These are phyloP conservation scores for Misopates orontium DNA, from an alignment of 257 asterid species.

Conservation along the genomic window DNA sequence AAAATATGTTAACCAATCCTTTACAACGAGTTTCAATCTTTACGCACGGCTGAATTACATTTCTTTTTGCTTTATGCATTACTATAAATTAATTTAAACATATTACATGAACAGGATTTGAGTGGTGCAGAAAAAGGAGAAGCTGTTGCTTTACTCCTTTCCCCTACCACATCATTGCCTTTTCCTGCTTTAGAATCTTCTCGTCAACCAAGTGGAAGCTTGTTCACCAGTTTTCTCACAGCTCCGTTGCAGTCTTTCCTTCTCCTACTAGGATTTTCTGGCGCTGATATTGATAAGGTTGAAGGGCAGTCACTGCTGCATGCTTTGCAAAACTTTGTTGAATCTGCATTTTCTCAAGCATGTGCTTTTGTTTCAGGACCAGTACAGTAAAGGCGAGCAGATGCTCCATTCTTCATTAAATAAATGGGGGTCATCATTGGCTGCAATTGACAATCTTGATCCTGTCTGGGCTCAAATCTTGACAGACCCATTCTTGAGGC, in stretches of 20 bases:
- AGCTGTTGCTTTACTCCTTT: slow-evolving; percentile 80
- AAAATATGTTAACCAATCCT: slow-evolving; percentile 11
- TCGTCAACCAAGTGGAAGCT: slow-evolving; percentile 77
- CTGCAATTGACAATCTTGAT: slow-evolving; percentile 57
- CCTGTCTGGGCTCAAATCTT: slow-evolving; percentile 87
- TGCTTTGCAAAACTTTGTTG: slow-evolving; percentile 11
- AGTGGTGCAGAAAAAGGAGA: slow-evolving; percentile 94
- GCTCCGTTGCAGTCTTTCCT: slow-evolving; percentile 82
- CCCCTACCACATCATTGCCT: slow-evolving; percentile 70
- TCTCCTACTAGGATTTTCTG: slow-evolving; percentile 72
- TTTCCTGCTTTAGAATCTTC: slow-evolving; percentile 57
- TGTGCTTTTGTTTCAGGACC: slow-evolving; percentile 58
- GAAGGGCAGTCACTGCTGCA: slow-evolving; percentile 17
- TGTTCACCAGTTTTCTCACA: slow-evolving; percentile 84
- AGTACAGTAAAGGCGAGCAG: slow-evolving; percentile 64
- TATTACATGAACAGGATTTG: slow-evolving; percentile 52
- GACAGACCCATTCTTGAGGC: slow-evolving; percentile 79
- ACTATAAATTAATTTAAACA: slow-evolving; percentile 25
- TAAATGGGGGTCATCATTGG: slow-evolving; percentile 66
- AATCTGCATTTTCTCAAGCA: slow-evolving; percentile 15
- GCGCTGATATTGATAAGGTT: slow-evolving; percentile 79
- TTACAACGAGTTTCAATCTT: background rate
- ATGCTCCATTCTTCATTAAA: slow-evolving; percentile 68
- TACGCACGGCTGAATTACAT: background rate
- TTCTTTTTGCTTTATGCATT: slow-evolving; percentile 14